phyloP scores from a whole-genome alignment of 345 rosid species.

The Noccaea bulbosa region DNA sequence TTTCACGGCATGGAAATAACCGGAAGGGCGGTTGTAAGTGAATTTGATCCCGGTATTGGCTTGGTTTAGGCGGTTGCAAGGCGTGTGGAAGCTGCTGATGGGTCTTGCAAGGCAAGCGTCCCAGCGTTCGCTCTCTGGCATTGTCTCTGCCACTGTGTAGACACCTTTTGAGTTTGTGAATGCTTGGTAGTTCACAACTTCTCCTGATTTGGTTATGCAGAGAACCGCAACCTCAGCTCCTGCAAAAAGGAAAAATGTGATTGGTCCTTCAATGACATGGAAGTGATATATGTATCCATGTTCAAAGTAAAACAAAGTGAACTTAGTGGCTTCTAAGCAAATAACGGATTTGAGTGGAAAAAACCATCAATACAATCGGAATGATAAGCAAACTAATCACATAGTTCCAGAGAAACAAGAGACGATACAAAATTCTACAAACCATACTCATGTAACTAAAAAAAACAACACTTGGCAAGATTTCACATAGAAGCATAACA shows the following conservation, averaged over 20 bases:
- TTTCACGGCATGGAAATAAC: conserved; percentile 69
- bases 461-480: not conserved
- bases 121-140: conserved; percentile 98
- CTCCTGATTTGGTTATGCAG: conserved; percentile 91
- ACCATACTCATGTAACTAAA: not conserved
- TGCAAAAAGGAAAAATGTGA: conserved; percentile 31
- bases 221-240: conserved; percentile 99
- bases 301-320: conserved; percentile 1
- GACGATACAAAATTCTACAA: not conserved
- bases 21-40: conserved; percentile 75
- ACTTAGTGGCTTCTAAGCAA: not conserved
- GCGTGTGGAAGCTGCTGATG: conserved; percentile 83
- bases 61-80: conserved; percentile 66
- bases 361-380: not conserved
- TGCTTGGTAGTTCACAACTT: conserved; percentile 92
- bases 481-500: conserved; percentile 10
- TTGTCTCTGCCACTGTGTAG: conserved; percentile 89
- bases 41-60: conserved; percentile 78
- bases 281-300: not conserved
- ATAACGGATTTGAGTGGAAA: not conserved
- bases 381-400: not conserved
- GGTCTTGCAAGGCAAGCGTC: conserved; percentile 91
- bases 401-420: not conserved
- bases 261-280: not conserved
- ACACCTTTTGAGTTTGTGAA: conserved; percentile 82